Percentiles rank a stretch among this genome's conserved stretches.
Evolutionary conservation across 2,329 filamentous ascomycete species (phyloP).

Genomic region (Gremmenia infestans): DNA sequence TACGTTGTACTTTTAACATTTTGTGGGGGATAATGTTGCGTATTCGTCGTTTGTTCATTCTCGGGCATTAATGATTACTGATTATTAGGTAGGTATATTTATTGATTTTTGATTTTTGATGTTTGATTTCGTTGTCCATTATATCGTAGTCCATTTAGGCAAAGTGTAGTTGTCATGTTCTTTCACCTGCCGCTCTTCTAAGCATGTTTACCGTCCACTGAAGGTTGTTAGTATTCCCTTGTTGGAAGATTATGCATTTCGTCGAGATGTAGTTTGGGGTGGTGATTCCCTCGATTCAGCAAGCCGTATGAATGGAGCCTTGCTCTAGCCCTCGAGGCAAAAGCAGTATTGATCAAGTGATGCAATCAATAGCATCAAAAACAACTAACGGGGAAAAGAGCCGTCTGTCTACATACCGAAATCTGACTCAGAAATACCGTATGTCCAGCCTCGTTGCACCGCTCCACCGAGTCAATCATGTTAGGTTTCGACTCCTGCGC

Average conservation of each 20-base stretch:
- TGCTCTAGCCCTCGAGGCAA: not conserved
- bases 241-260: not conserved
- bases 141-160: no score
- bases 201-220: constrained; percentile 11
- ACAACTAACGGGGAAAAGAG: no score
- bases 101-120: no score
- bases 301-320: not conserved
- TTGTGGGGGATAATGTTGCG: no score
- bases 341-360: not conserved
- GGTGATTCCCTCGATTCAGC: not conserved
- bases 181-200: constrained; percentile 6
- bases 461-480: constrained; percentile 15
- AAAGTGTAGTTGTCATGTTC: not conserved
- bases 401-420: constrained; percentile 6
- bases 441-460: constrained; percentile 14
- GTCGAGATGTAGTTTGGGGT: not conserved
- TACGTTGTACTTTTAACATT: no score
- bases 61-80: no score
- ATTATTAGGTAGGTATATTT: no score
- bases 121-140: no score
- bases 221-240: not conserved
- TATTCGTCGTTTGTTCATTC: no score
- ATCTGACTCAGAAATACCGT: constrained; percentile 13
- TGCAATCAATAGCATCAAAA: not conserved
- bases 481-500: constrained; percentile 6